Evolutionary conservation across 371 early-diverging fungal genomes (phyloP), one percentile per base, ranked within the genome.

Genomic region (Dichotomocladium elegans): DNA sequence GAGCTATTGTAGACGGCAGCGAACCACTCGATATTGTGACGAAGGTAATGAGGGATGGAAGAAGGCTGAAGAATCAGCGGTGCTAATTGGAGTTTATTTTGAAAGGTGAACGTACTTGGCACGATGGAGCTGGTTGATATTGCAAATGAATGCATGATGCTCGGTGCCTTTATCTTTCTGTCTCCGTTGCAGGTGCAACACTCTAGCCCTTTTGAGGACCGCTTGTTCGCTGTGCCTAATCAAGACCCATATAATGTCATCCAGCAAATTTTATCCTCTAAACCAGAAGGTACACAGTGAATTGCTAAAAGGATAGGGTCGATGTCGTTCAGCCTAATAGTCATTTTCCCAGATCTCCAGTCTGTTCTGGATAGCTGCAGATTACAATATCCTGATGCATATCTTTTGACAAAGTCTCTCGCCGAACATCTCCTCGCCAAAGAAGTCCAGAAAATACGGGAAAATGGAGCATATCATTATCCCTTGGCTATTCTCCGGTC

Each of bases 401-500:
- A 82, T 47, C 60, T 78, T 0, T 79, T 79, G 47, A 74, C 81
- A 9, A 85, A 85, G 44, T 69, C 79, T 1, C 46, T 85, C 29
- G 65, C 81, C 8, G 85, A 85, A 33, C 81, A 82, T 55, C 27
- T 82, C 30, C 53, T 85, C 35, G 57, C 66, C 2, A 67, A 71
- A 10, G 66, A 79, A 26, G 71, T 74, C 25, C 57, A 67, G 27
- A 55, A 58, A 6, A 81, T 72, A 55, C 47, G 56, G 8, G 22
- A 61, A 2, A 58, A 51, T 3, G 58, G 52, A 11, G 43, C 46
- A 3, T 51, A 50, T 5, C 62, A 64, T 14, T 69, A 58, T 45
- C 80, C 81, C 11, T 63, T 82, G 17, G 75, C 70, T 15, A 85
- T 85, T 31, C 60, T 82, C 40, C 71, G 82, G 50, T 61, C 75